Conservation (phyloP, 257 asterid species). For the Fraxinus excelsior region DNA sequence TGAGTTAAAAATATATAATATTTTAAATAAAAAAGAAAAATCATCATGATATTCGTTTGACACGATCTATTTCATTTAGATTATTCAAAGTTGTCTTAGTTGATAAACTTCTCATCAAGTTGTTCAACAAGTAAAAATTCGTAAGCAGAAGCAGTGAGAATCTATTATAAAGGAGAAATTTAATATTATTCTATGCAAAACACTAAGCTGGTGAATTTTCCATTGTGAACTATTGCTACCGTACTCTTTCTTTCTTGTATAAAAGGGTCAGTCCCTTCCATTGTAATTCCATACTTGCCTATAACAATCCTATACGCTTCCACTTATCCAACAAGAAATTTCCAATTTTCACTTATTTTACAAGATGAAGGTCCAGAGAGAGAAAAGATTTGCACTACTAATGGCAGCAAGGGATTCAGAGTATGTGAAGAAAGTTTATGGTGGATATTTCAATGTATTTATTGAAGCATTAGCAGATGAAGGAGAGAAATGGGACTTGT, state of each 20-base stretch:
- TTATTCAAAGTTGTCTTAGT: no score
- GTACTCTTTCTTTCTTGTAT: neutral
- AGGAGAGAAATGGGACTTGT: conserved; percentile 66
- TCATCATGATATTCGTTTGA: no score
- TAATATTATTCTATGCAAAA: neutral
- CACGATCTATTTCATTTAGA: neutral
- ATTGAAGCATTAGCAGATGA: conserved; percentile 52
- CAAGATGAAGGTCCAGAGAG: conserved; percentile 34
- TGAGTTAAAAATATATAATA: no score
- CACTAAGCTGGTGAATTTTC: conserved; percentile 19
- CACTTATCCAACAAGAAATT: neutral
- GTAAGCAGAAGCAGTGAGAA: neutral
- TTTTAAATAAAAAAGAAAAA: no score
- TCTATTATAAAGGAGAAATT: neutral
- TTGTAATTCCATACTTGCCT: neutral
- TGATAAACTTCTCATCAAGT: no score
- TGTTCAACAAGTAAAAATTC: no score
- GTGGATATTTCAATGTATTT: conserved; percentile 63
- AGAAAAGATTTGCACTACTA: conserved; percentile 53
- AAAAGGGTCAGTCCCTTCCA: neutral
- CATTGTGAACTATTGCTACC: neutral
- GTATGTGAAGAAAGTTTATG: conserved; percentile 54
- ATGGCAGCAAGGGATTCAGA: conserved; percentile 64
- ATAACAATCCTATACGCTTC: neutral
- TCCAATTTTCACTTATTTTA: conserved; percentile 2